Conservation (phyloP, 257 asterid genomes). For the Marsdenia floribunda region DNA sequence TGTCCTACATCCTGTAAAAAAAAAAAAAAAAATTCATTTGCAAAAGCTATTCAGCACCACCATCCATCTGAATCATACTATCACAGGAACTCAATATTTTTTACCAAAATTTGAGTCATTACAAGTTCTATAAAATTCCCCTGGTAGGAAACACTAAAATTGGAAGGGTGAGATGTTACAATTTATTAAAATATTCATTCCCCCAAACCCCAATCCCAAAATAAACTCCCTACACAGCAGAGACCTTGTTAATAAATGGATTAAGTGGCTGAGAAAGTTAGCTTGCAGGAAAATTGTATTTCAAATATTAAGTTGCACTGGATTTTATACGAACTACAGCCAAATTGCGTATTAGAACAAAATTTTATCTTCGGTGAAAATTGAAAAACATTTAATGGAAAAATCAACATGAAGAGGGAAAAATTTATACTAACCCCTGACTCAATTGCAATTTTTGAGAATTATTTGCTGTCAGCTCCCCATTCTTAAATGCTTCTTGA, state of each 20-base stretch:
- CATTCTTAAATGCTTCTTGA: conserved; percentile 75
- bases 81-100: too few relatives aligned
- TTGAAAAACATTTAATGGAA: background rate
- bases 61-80: too few relatives aligned
- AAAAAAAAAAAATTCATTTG: too few relatives aligned
- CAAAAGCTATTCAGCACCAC: too few relatives aligned
- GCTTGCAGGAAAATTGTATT: background rate
- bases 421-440: conserved; percentile 37
- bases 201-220: background rate
- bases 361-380: background rate
- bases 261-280: background rate
- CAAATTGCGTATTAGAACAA: background rate
- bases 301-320: background rate
- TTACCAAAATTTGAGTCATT: too few relatives aligned
- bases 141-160: too few relatives aligned
- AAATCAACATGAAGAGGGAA: background rate
- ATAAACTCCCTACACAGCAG: background rate
- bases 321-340: background rate
- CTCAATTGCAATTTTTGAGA: conserved; percentile 25
- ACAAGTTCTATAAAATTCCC: too few relatives aligned
- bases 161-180: background rate
- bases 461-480: too few relatives aligned
- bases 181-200: background rate
- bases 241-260: background rate
- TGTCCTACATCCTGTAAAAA: too few relatives aligned